Conservation (phyloP, 2,329 filamentous ascomycete genomes). For the Neoscytalidium dimidiatum region DNA sequence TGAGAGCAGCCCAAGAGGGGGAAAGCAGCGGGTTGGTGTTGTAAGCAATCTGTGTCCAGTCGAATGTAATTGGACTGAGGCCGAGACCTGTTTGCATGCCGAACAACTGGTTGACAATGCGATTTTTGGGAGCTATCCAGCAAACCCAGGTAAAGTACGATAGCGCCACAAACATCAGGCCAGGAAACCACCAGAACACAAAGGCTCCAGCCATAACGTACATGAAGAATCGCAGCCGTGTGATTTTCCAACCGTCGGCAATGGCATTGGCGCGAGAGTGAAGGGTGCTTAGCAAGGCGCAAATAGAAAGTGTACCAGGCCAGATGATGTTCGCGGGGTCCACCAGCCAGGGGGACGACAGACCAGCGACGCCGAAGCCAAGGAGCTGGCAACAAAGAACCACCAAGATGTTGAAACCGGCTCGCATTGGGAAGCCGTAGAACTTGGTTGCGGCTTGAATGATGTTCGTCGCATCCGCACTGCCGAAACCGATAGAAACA, state of each 20-base stretch:
- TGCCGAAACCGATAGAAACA: conserved; percentile 46
- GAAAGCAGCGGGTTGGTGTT: conserved; percentile 27
- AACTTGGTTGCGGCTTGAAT: conserved; percentile 71
- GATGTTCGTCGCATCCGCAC: conserved; percentile 72
- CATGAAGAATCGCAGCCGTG: conserved; percentile 29
- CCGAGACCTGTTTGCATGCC: conserved; percentile 28
- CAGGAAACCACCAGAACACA: conserved; percentile 32
- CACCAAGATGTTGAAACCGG: conserved; percentile 27
- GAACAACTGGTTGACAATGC: conserved; percentile 32
- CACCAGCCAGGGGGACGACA: conserved; percentile 27
- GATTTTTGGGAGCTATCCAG: conserved; percentile 31
- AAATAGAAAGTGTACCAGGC: conserved; percentile 27
- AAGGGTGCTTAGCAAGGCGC: conserved; percentile 29
- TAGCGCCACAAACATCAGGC: conserved; percentile 25
- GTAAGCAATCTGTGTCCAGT: conserved; percentile 29
- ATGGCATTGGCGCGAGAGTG: conserved; percentile 27
- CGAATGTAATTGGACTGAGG: conserved; percentile 29
- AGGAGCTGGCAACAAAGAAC: conserved; percentile 18
- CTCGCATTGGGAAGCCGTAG: conserved; percentile 52
- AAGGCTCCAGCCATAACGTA: conserved; percentile 26
- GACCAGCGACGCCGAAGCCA: conserved; percentile 30
- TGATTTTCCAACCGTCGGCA: conserved; percentile 28
- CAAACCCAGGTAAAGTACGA: conserved; percentile 30
- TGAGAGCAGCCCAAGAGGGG: conserved; percentile 40
- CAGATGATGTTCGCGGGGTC: conserved; percentile 31